phyloP scores from a whole-genome alignment of 2,329 filamentous ascomycete species.

The Paracoccidioides lutzii region DNA sequence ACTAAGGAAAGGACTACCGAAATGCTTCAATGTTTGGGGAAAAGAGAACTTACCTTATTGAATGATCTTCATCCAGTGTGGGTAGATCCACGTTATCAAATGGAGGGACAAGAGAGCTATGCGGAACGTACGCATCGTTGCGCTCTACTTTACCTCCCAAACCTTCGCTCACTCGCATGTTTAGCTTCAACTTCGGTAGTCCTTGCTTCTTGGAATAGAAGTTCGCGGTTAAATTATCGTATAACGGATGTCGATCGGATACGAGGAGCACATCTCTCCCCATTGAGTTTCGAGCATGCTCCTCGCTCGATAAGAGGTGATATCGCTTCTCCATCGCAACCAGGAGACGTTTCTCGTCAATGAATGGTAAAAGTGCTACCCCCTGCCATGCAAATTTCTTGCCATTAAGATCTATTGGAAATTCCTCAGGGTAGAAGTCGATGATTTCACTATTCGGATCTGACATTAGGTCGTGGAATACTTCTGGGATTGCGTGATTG shows the following conservation, averaged over 20 bases:
- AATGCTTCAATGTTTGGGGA: background rate
- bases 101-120: slow-evolving; percentile 67
- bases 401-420: slow-evolving; percentile 84
- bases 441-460: slow-evolving; percentile 80
- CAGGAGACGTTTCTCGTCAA: slow-evolving; percentile 78
- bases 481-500: slow-evolving; percentile 73
- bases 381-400: slow-evolving; percentile 99
- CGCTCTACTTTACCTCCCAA: slow-evolving; percentile 71
- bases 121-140: slow-evolving; percentile 71
- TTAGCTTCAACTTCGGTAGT: slow-evolving; percentile 53
- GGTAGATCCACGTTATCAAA: slow-evolving; percentile 60
- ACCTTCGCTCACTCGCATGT: slow-evolving; percentile 62
- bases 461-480: slow-evolving; percentile 86
- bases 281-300: slow-evolving; percentile 61
- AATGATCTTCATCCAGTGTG: slow-evolving; percentile 70
- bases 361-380: slow-evolving; percentile 84
- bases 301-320: slow-evolving; percentile 61
- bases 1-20: background rate
- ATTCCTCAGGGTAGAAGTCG: slow-evolving; percentile 94
- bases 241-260: slow-evolving; percentile 72
- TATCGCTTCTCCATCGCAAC: slow-evolving; percentile 74
- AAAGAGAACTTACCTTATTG: slow-evolving; percentile 54
- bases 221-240: slow-evolving; percentile 67
- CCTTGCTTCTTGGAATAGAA: slow-evolving; percentile 89
- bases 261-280: slow-evolving; percentile 75